A percentile compares a stretch with the other conserved stretches of the same genome.
Evolutionary conservation across 768 basidiomycete genomes (phyloP).

Genomic region (Rhodotorula taiwanensis): DNA sequence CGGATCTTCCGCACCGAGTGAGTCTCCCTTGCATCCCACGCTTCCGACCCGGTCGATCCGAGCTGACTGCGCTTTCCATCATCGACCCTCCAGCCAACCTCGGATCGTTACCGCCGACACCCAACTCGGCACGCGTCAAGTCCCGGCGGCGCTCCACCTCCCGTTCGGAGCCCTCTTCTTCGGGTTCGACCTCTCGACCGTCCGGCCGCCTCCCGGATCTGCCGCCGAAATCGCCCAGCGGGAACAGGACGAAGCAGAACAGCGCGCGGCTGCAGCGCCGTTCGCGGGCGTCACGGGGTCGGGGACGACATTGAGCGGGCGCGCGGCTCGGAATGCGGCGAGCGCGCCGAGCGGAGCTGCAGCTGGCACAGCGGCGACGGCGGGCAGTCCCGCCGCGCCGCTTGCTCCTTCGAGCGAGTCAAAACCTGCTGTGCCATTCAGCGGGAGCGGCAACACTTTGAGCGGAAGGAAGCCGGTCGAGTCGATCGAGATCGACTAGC

Average conservation of each 20-base stretch:
- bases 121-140: constrained; percentile 65
- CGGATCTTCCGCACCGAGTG: constrained; percentile 89
- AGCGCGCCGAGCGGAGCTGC: no score
- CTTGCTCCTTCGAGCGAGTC: constrained; percentile 7
- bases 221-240: constrained; percentile 38
- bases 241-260: constrained; percentile 19
- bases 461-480: constrained; percentile 35
- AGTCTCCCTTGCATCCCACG: constrained; percentile 44
- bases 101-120: constrained; percentile 74
- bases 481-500: constrained; percentile 38
- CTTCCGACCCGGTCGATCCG: not conserved
- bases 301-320: constrained; percentile 31
- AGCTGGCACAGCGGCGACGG: constrained; percentile 42
- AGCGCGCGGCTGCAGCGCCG: constrained; percentile 10
- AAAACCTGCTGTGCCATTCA: constrained; percentile 16
- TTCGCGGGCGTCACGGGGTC: constrained; percentile 50
- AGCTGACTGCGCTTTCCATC: not conserved
- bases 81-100: constrained; percentile 56
- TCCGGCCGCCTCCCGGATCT: constrained; percentile 40
- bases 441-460: constrained; percentile 31
- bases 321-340: constrained; percentile 38
- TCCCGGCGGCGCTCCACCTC: constrained; percentile 80
- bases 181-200: constrained; percentile 73
- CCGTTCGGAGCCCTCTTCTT: constrained; percentile 95
- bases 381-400: constrained; percentile 30